Evolutionary conservation across 768 basidiomycete genomes (phyloP).

Genomic region (Tricholoma bakamatsutake): DNA sequence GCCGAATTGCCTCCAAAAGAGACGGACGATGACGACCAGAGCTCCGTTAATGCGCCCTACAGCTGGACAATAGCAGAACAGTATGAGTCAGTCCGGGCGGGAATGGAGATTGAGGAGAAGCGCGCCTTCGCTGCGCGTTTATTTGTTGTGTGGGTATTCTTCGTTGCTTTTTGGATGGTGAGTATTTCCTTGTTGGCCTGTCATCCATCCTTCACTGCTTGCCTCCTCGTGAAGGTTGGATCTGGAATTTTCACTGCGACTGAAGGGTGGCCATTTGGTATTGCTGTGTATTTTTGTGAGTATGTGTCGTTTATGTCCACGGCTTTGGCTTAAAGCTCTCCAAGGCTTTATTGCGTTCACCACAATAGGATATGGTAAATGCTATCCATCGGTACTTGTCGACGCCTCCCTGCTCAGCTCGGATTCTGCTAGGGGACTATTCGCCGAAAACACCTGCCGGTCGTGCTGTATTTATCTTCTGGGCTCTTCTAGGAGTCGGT

Average conservation of each 20-base stretch:
- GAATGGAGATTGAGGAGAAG: conserved; percentile 38
- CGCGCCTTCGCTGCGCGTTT: conserved; percentile 56
- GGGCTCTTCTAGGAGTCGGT: conserved; percentile 73
- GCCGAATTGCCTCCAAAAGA: not conserved
- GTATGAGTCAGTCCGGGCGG: conserved; percentile 24
- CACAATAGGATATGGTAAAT: conserved; percentile 61
- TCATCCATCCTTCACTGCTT: not conserved
- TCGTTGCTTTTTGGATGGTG: conserved; percentile 78
- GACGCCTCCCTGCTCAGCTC: not conserved
- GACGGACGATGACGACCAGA: not conserved
- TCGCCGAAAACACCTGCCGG: conserved; percentile 61
- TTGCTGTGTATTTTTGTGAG: conserved; percentile 70
- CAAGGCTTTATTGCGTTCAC: conserved; percentile 68
- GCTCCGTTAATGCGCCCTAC: not conserved
- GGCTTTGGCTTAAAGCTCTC: not conserved
- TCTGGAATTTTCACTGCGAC: conserved; percentile 63
- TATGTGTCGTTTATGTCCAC: not conserved
- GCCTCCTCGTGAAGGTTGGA: conserved; percentile 42
- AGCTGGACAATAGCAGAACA: conserved; percentile 17
- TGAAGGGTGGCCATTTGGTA: conserved; percentile 62
- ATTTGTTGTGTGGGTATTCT: conserved; percentile 48
- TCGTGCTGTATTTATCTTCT: conserved; percentile 69
- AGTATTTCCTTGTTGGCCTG: conserved; percentile 9
- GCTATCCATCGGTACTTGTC: not conserved
- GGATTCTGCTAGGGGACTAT: conserved; percentile 42